Percentiles rank a stretch among this genome's conserved stretches.
phyloP scores from a whole-genome alignment of 2,329 filamentous ascomycete species.

The Pseudofabraea citricarpa region DNA sequence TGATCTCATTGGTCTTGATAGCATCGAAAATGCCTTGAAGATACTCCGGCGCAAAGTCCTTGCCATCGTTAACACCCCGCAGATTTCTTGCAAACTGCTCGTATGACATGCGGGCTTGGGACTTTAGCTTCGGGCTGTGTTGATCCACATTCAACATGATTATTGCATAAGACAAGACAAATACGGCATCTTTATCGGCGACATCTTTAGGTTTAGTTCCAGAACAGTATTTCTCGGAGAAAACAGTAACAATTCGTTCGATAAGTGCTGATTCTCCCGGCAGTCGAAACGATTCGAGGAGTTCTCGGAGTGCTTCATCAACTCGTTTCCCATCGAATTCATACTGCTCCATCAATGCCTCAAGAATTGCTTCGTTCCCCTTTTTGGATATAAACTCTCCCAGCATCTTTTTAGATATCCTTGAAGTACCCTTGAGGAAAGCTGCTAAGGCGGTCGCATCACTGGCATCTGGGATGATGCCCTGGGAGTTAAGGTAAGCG shows the following conservation, averaged over 20 bases:
- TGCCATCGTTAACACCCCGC: constrained; percentile 80
- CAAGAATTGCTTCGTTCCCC: constrained; percentile 78
- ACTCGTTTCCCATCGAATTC: constrained; percentile 83
- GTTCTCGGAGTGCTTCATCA: constrained; percentile 79
- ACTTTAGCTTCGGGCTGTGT: constrained; percentile 85
- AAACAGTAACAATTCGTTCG: constrained; percentile 83
- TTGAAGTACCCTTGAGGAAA: constrained; percentile 82
- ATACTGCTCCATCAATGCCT: constrained; percentile 80
- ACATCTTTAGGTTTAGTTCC: constrained; percentile 68
- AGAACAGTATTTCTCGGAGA: constrained; percentile 78
- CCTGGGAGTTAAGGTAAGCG: constrained; percentile 77
- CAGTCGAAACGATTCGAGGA: constrained; percentile 89
- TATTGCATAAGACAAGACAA: constrained; percentile 88
- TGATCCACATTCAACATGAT: constrained; percentile 98
- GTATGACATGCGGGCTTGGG: constrained; percentile 75
- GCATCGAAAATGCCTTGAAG: constrained; percentile 84
- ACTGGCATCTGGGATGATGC: constrained; percentile 72
- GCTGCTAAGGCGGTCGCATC: constrained; percentile 75
- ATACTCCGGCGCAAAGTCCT: constrained; percentile 81
- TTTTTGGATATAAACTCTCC: constrained; percentile 93
- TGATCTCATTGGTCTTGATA: constrained; percentile 91
- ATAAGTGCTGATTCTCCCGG: constrained; percentile 92
- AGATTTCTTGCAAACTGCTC: constrained; percentile 83
- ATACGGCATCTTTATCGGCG: constrained; percentile 81
- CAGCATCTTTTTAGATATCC: constrained; percentile 84